phyloP scores from a whole-genome alignment of 23 red algal genomes.

The Gracilaria domingensis region DNA sequence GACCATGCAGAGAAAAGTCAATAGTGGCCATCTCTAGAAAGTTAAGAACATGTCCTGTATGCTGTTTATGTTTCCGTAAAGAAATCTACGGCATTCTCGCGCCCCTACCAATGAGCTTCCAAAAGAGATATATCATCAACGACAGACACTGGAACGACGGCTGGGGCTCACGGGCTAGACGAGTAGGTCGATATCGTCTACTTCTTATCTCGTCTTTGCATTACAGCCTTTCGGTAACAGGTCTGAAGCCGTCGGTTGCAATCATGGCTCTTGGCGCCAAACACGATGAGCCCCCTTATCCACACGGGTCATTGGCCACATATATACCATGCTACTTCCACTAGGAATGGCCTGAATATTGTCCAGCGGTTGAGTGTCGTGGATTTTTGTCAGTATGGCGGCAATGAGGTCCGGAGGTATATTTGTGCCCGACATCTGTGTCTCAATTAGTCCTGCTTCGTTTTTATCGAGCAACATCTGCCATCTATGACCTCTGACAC shows the following conservation, averaged over 20 bases:
- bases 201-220: too few species aligned
- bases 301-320: constrained; percentile 24
- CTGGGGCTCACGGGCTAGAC: too few species aligned
- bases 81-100: too few species aligned
- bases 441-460: neutral
- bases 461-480: constrained; percentile 7
- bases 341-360: neutral
- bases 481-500: neutral
- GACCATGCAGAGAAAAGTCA: too few species aligned
- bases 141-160: too few species aligned
- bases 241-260: too few species aligned
- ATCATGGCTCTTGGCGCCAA: neutral
- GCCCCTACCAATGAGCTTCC: too few species aligned
- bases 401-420: neutral
- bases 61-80: too few species aligned
- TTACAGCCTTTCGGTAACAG: neutral
- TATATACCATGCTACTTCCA: constrained; percentile 19
- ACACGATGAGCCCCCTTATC: neutral
- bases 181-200: too few species aligned
- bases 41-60: too few species aligned
- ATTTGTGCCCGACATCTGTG: neutral
- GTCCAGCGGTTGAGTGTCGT: neutral
- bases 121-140: too few species aligned
- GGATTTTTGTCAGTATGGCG: neutral
- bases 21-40: too few species aligned